Evolutionary conservation across 805 yeast species (phyloP).

Genomic region (Myxozyma udenii): DNA sequence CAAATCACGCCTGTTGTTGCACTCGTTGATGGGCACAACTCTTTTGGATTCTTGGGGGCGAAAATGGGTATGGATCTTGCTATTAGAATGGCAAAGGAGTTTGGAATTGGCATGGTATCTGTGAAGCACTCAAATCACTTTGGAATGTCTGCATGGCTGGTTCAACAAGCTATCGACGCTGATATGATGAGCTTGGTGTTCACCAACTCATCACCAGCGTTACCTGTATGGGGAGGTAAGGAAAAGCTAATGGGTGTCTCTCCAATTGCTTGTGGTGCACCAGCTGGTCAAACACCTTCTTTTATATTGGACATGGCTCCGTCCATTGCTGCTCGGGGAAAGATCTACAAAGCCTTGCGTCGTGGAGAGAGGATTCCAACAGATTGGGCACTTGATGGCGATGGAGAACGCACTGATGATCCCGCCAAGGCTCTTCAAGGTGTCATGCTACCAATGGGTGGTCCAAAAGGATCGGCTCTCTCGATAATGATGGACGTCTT

Average conservation of each 20-base stretch:
- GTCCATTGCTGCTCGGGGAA: conserved; percentile 7
- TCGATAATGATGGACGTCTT: conserved; percentile 10
- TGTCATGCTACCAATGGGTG: conserved; percentile 11
- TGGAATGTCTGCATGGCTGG: conserved; percentile 11
- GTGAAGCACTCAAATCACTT: conserved; percentile 9
- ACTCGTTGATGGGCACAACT: conserved; percentile 9
- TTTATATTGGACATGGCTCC: conserved; percentile 11
- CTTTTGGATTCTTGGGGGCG: conserved; percentile 6
- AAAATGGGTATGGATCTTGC: conserved; percentile 3
- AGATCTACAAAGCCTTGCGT: conserved; percentile 3
- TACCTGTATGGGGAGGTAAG: conserved; percentile 10
- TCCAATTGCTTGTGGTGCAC: conserved; percentile 10
- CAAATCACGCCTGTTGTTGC: conserved; percentile 9
- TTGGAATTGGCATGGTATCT: conserved; percentile 11
- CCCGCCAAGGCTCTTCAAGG: conserved; percentile 9
- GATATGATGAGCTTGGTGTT: conserved; percentile 10
- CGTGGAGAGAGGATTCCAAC: conserved; percentile 6
- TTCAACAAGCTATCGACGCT: conserved; percentile 9
- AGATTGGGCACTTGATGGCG: conserved; percentile 10
- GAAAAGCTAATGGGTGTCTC: conserved; percentile 11
- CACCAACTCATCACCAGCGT: conserved; percentile 12
- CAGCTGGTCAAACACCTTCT: background rate
- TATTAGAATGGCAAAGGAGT: conserved; percentile 7
- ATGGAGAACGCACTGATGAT: conserved; percentile 7
- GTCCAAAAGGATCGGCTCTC: conserved; percentile 9